phyloP scores from a whole-genome alignment of 371 early-diverging fungal species.

The Haplosporangium sp. region DNA sequence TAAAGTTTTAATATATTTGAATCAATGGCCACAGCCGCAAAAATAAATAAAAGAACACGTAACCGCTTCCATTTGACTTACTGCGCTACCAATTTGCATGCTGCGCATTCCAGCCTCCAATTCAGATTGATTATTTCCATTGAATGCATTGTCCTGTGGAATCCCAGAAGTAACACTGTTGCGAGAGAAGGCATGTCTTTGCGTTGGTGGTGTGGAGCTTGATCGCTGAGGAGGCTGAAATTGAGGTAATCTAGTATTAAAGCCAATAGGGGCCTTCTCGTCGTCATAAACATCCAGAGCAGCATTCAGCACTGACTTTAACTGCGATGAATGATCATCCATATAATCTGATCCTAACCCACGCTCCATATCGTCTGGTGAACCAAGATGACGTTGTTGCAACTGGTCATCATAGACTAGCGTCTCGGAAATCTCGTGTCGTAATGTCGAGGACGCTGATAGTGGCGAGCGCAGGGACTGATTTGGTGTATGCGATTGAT shows the following conservation, averaged over 20 bases:
- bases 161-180: conserved; percentile 39
- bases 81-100: conserved; percentile 47
- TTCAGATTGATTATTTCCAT: conserved; percentile 17
- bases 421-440: conserved; percentile 36
- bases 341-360: conserved; percentile 30
- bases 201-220: conserved; percentile 71
- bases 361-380: not conserved
- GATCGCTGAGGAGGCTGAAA: conserved; percentile 64
- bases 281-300: conserved; percentile 62
- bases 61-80: conserved; percentile 6
- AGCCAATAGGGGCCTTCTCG: conserved; percentile 27
- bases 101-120: conserved; percentile 50
- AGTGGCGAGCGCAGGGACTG: conserved; percentile 46
- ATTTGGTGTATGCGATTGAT: conserved; percentile 23
- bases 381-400: not conserved
- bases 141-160: conserved; percentile 22
- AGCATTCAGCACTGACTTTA: conserved; percentile 65
- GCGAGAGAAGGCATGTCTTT: conserved; percentile 53
- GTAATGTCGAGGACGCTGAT: conserved; percentile 37
- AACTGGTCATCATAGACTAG: conserved; percentile 50
- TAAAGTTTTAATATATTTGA: not conserved
- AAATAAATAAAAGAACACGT: not conserved
- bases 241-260: conserved; percentile 39
- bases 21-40: not conserved
- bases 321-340: conserved; percentile 44